phyloP scores from a whole-genome alignment of 305 asterid genomes.

The Fraxinus platypoda region DNA sequence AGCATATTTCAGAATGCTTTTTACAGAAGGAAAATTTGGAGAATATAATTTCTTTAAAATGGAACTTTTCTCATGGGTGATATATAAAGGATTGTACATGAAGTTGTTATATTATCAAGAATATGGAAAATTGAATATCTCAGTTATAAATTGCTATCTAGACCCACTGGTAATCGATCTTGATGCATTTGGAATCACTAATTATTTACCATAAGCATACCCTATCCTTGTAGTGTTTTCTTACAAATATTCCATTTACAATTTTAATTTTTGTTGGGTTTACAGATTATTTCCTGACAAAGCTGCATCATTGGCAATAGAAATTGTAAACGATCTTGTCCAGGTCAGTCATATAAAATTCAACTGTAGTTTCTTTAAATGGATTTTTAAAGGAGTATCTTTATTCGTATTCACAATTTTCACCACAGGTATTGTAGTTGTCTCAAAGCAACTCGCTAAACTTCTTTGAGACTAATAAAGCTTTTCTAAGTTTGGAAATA shows the following conservation, averaged over 20 bases:
- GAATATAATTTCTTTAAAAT: background rate
- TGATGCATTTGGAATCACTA: background rate
- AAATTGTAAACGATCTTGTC: conserved; percentile 70
- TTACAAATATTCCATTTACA: background rate
- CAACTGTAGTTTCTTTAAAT: background rate
- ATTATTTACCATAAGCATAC: background rate
- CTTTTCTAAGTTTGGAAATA: background rate
- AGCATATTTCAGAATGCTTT: background rate
- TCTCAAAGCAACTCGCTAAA: background rate
- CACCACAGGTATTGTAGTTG: background rate
- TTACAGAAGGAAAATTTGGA: background rate
- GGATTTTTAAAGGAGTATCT: background rate
- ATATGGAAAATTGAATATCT: background rate
- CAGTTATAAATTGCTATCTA: background rate
- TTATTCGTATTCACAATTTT: background rate
- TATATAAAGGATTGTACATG: background rate
- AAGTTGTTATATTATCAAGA: background rate
- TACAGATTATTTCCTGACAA: conserved; percentile 83
- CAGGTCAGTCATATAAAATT: conserved; percentile 44
- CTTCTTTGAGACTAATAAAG: background rate
- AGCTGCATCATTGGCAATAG: conserved; percentile 70
- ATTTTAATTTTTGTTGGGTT: conserved; percentile 2
- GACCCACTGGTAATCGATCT: background rate
- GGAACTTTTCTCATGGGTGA: background rate
- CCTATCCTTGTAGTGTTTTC: background rate